Conservation (phyloP, 805 yeast genomes). For the Metschnikowia anglica region DNA sequence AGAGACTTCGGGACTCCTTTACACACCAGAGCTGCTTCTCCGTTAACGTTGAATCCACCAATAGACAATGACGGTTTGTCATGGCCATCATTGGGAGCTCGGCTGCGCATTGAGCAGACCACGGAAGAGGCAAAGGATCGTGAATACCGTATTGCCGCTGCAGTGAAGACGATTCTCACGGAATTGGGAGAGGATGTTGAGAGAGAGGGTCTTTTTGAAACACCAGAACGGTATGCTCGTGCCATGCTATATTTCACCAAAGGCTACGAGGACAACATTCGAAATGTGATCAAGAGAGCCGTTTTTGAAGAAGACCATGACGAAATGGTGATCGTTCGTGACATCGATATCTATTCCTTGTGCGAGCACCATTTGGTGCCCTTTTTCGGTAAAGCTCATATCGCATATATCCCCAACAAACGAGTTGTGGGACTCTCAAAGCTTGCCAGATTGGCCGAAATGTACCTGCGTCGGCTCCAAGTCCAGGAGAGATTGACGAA, state of each 20-base stretch:
- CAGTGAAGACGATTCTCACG: conserved; percentile 70
- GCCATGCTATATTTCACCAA: conserved; percentile 95
- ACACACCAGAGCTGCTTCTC: conserved; percentile 76
- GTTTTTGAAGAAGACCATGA: conserved; percentile 98
- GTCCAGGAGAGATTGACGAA: conserved; percentile 98
- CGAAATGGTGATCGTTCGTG: conserved; percentile 97
- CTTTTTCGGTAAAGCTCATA: conserved; percentile 93
- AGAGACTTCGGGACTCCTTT: conserved; percentile 50
- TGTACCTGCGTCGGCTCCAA: conserved; percentile 93
- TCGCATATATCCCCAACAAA: conserved; percentile 95
- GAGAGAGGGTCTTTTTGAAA: conserved; percentile 87
- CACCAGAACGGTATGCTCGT: conserved; percentile 94
- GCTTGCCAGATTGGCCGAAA: conserved; percentile 92
- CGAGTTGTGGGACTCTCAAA: conserved; percentile 90
- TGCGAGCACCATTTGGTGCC: conserved; percentile 99
- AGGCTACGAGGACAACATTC: conserved; percentile 92
- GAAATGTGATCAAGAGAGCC: conserved; percentile 90
- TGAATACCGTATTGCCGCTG: conserved; percentile 75
- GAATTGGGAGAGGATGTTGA: conserved; percentile 90
- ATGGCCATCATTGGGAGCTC: conserved; percentile 90
- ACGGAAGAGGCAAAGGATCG: conserved; percentile 64
- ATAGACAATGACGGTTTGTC: conserved; percentile 88
- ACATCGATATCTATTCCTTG: conserved; percentile 85
- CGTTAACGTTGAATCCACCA: conserved; percentile 80
- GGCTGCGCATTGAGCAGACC: conserved; percentile 67